Base-by-base conservation (phyloP, 192 early-diverging fungal genomes). In the Backusella parvicylindrica region DNA sequence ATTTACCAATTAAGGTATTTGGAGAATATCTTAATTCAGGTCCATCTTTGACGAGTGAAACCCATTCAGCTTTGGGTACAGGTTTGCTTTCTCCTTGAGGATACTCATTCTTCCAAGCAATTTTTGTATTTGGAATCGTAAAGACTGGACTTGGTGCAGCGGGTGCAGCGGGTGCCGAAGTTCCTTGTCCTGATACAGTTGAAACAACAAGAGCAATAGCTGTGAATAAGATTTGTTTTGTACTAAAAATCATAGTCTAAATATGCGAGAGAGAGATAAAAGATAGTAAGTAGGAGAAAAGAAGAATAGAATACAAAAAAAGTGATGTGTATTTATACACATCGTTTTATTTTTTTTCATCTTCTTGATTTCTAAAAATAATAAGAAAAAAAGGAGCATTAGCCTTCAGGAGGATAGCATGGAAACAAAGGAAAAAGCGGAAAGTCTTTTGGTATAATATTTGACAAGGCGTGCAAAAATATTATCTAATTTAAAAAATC, bases 21-120 rank as follows among this genome's bases (percentile, higher is more conserved):
- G 76, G 74, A 40, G 83, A 75, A 23, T 79, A 77, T 28, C 78
- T 73, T 30, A 85, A 77, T 6, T 81, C 81, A 15, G 78, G 77
- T 38, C 64, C 72, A 11, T 77, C 60, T 47, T 87, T 70, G 18
- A 84, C 68, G 30, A 80, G 49, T 23, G 73, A 49, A 3, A 84
- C 15, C 84, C 85, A 87, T 60, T 80, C 50, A 40, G 67, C 72
- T 38, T 49, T 79, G 33, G 50, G 77, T 70, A 78, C 70, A 64
- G 84, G 84, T 6, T 77, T 73, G 0, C 77, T 72, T 16, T 38
- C 50, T n/a, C 77, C 75, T 36, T 76, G 75, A 21, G 84, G 84
- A 32, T 66, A 76, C 26, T 36, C 30, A 37, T 83, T 77, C 40
- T 80, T 83, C 36, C 73, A 70, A 15, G 84, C 70, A 32, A 82